phyloP scores from a whole-genome alignment of 139 green algal genomes.

The Chlorella sp. region DNA sequence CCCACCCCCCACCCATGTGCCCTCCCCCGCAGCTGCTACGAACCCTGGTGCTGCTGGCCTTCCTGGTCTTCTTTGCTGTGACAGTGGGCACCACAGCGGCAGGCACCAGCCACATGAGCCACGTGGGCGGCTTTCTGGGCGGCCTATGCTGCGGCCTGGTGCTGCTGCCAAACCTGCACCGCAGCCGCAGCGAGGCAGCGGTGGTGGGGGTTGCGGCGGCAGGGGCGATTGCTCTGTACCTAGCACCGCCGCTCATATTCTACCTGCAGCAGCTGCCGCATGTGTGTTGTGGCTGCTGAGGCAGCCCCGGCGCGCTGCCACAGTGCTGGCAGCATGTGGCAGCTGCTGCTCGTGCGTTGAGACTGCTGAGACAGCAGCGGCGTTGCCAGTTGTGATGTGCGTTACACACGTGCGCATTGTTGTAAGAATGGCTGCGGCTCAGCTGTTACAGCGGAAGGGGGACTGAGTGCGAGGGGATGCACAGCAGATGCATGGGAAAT shows the following conservation, averaged over 20 bases:
- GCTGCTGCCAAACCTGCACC: slow-evolving; percentile 74
- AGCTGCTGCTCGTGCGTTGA: too few species aligned
- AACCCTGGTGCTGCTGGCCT: slow-evolving; percentile 55
- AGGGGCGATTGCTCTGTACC: slow-evolving; percentile 35
- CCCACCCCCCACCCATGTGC: not conserved
- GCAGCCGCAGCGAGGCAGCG: slow-evolving; percentile 52
- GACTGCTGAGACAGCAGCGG: too few species aligned
- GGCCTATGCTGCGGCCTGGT: slow-evolving; percentile 73
- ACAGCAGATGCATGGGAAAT: too few species aligned
- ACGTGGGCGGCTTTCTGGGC: slow-evolving; percentile 76
- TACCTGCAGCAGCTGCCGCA: slow-evolving; percentile 34
- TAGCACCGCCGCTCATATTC: slow-evolving; percentile 41
- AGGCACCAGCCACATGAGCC: slow-evolving; percentile 65
- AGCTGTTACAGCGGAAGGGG: too few species aligned
- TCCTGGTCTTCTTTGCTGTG: slow-evolving; percentile 64
- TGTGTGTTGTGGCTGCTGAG: slow-evolving; percentile 19
- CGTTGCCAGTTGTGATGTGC: too few species aligned
- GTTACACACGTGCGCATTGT: too few species aligned
- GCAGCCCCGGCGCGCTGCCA: too few species aligned
- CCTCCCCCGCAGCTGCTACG: slow-evolving; percentile 62
- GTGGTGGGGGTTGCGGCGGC: slow-evolving; percentile 25
- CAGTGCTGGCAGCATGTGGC: too few species aligned
- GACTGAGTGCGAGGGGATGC: too few species aligned
- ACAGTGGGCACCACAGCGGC: slow-evolving; percentile 43
- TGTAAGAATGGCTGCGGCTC: too few species aligned